phyloP scores from a whole-genome alignment of 768 basidiomycete species.

The Austroboletus eburneus region DNA sequence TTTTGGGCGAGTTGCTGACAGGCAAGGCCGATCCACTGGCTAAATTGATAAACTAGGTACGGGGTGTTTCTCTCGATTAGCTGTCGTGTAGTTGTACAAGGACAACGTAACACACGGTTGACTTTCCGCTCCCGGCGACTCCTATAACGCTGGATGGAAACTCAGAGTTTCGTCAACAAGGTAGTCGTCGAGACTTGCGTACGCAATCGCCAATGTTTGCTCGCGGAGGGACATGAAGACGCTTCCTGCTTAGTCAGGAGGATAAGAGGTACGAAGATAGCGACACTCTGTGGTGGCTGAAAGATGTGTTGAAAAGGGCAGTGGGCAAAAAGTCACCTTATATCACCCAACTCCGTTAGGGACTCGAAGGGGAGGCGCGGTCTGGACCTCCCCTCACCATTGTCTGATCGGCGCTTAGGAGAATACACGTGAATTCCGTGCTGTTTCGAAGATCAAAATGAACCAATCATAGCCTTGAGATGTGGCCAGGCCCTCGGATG shows the following conservation, averaged over 20 bases:
- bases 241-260: constrained; percentile 2
- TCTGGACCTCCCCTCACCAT: background rate
- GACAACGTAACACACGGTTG: constrained; percentile 23
- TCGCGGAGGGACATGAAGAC: constrained; percentile 11
- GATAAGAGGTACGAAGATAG: background rate
- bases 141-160: constrained; percentile 28
- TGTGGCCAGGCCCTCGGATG: constrained; percentile 2
- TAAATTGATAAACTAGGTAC: constrained; percentile 16
- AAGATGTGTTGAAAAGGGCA: background rate
- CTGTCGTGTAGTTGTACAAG: background rate
- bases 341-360: constrained; percentile 9
- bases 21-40: constrained; percentile 16
- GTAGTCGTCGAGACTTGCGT: constrained; percentile 5
- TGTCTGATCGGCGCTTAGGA: constrained; percentile 5
- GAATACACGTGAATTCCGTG: constrained; percentile 15
- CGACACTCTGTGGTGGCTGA: background rate
- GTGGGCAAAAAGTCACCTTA: constrained; percentile 7
- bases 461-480: constrained; percentile 13
- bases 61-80: constrained; percentile 1
- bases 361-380: background rate
- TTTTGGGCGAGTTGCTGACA: constrained; percentile 24
- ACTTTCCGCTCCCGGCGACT: constrained; percentile 30
- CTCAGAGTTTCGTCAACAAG: constrained; percentile 4
- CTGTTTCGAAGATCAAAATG: constrained; percentile 15
- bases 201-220: constrained; percentile 16